A percentile compares a stretch with the other conserved stretches of the same genome.
Evolutionary conservation across 148 eudicot genomes (phyloP).

Genomic region (Diospyros kaki): DNA sequence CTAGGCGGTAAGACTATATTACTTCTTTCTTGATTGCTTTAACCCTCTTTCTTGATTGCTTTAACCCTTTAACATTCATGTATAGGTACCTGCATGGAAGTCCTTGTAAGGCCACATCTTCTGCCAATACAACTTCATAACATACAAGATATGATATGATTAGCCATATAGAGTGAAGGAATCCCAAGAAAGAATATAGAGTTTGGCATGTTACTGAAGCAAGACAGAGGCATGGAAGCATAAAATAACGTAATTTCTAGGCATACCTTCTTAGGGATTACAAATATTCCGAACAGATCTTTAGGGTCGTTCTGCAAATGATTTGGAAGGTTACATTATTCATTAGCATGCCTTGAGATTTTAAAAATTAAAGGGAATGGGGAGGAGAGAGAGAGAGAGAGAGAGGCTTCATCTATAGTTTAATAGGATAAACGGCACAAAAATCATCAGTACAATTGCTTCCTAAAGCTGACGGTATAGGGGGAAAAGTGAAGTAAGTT

Average conservation of each 20-base stretch:
- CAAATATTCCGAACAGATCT: conserved; percentile 35
- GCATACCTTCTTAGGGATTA: conserved; percentile 37
- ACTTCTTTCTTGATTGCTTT: neutral
- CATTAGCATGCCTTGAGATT: conserved; percentile 23
- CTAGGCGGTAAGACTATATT: neutral
- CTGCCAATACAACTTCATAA: conserved; percentile 1
- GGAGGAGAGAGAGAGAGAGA: neutral
- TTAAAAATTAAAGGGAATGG: conserved; percentile 3
- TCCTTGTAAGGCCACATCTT: neutral
- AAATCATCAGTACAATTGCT: conserved; percentile 24
- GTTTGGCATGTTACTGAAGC: conserved; percentile 46
- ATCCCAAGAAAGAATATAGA: conserved; percentile 43
- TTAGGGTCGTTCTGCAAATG: conserved; percentile 14
- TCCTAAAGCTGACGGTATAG: conserved; percentile 15
- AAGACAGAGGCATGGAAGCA: conserved; percentile 18
- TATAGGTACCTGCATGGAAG: neutral
- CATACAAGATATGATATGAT: conserved; percentile 6
- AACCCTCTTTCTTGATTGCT: too few species aligned
- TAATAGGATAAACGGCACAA: conserved; percentile 23
- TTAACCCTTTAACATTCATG: neutral
- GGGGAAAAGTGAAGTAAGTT: conserved; percentile 17
- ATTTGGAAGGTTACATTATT: conserved; percentile 9
- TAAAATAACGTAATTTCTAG: conserved; percentile 17
- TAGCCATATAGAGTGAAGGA: conserved; percentile 26
- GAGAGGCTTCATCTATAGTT: conserved; percentile 14